These are phyloP conservation scores for Vitis rupestris DNA, from an alignment of 164 flowering plant species.

Conservation along the genomic window DNA sequence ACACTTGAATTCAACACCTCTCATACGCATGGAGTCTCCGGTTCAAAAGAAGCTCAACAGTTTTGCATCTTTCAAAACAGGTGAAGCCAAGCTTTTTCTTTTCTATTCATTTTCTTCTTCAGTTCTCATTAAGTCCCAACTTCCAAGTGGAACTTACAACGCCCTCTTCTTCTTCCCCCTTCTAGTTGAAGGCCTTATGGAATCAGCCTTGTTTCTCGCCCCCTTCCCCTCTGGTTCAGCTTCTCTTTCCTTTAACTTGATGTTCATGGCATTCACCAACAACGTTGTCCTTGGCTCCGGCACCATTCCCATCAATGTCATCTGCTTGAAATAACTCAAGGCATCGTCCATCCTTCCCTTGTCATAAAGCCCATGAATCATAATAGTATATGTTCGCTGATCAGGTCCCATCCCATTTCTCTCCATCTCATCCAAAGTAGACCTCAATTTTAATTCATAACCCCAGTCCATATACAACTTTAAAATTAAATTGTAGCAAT, in stretches of 20 bases:
- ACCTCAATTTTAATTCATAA: slow-evolving; percentile 33
- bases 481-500: slow-evolving; percentile 65
- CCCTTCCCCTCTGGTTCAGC: slow-evolving; percentile 1
- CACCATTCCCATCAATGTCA: slow-evolving; percentile 72
- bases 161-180: background rate
- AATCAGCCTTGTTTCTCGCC: background rate
- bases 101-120: too few relatives aligned
- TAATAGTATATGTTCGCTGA: slow-evolving; percentile 72
- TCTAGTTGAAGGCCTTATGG: background rate
- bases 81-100: too few relatives aligned
- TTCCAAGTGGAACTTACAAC: background rate
- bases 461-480: slow-evolving; percentile 63
- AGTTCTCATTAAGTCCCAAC: too few relatives aligned
- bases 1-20: too few relatives aligned
- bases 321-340: slow-evolving; percentile 50
- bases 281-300: slow-evolving; percentile 75
- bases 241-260: slow-evolving; percentile 31
- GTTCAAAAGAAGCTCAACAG: too few relatives aligned
- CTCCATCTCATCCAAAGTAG: slow-evolving; percentile 82
- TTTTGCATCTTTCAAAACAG: too few relatives aligned
- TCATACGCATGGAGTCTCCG: too few relatives aligned
- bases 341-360: slow-evolving; percentile 57
- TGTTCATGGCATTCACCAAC: slow-evolving; percentile 53
- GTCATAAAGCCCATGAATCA: slow-evolving; percentile 67
- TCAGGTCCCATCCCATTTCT: slow-evolving; percentile 75